Percentiles rank a stretch among this genome's conserved stretches.
phyloP scores from a whole-genome alignment of 2,329 filamentous ascomycete species.

The Cordyceps pruinosa region DNA sequence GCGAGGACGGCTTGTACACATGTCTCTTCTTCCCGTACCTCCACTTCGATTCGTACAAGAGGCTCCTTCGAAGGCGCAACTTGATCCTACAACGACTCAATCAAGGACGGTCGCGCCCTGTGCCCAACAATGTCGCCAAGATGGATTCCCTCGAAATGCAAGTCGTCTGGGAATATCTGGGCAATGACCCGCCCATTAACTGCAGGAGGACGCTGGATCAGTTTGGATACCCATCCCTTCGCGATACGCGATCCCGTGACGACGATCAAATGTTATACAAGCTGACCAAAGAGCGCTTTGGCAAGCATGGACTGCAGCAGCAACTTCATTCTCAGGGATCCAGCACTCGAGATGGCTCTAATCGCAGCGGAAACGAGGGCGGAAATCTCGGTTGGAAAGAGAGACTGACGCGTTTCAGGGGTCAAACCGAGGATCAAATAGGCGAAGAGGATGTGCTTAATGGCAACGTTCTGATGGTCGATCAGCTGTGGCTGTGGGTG shows the following conservation, averaged over 20 bases:
- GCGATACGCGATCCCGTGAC: slow-evolving; percentile 53
- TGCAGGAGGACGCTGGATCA: slow-evolving; percentile 57
- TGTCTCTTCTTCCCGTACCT: slow-evolving; percentile 53
- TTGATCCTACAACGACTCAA: slow-evolving; percentile 45
- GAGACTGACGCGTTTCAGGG: slow-evolving; percentile 15
- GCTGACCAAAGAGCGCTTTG: slow-evolving; percentile 44
- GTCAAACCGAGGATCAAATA: slow-evolving; percentile 15
- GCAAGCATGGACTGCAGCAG: slow-evolving; percentile 17
- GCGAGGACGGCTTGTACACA: slow-evolving; percentile 30
- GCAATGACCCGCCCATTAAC: slow-evolving; percentile 54
- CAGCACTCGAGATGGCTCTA: slow-evolving; percentile 21
- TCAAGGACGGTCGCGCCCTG: slow-evolving; percentile 49
- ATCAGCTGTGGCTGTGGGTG: slow-evolving; percentile 58
- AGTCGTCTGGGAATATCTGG: slow-evolving; percentile 57
- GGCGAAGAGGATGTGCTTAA: slow-evolving; percentile 34
- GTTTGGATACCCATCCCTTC: slow-evolving; percentile 54
- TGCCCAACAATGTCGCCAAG: slow-evolving; percentile 46
- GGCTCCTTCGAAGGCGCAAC: slow-evolving; percentile 48
- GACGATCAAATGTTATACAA: slow-evolving; percentile 65
- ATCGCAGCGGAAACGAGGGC: slow-evolving; percentile 21
- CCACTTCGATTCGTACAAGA: slow-evolving; percentile 58
- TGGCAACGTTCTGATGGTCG: slow-evolving; percentile 59
- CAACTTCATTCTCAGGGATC: slow-evolving; percentile 25
- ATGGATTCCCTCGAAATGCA: slow-evolving; percentile 50
- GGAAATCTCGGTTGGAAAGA: slow-evolving; percentile 25